A percentile compares a stretch with the other conserved stretches of the same genome.
Evolutionary conservation across 176 grass and related monocot species (phyloP).

Genomic region (Lolium perenne): DNA sequence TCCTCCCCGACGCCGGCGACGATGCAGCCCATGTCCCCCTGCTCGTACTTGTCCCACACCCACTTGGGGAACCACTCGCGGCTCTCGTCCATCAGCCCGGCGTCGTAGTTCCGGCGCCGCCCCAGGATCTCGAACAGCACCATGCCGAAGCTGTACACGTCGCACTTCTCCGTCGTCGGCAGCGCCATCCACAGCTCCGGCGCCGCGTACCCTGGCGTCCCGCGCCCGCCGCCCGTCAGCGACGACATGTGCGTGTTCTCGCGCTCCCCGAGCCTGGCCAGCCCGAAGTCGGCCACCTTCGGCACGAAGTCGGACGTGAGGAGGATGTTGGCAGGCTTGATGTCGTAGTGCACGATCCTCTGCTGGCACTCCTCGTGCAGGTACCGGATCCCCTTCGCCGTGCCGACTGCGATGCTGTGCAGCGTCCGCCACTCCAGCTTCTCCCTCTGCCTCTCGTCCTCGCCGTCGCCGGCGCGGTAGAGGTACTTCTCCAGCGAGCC

Average conservation of each 20-base stretch:
- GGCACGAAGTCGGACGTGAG: conserved; percentile 53
- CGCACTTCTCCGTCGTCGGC: conserved; percentile 68
- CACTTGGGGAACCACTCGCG: conserved; percentile 73
- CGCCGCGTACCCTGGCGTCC: conserved; percentile 66
- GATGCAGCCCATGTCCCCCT: conserved; percentile 43
- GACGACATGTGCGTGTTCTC: conserved; percentile 51
- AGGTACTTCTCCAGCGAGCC: conserved; percentile 77
- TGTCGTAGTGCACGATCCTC: conserved; percentile 77
- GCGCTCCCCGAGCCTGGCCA: conserved; percentile 52
- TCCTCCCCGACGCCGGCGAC: conserved; percentile 40
- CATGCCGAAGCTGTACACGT: conserved; percentile 66
- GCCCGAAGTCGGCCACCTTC: conserved; percentile 74
- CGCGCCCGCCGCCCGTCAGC: conserved; percentile 56
- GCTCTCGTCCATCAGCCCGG: conserved; percentile 36
- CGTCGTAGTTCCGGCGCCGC: conserved; percentile 61
- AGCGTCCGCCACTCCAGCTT: conserved; percentile 57
- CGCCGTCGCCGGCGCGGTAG: conserved; percentile 11
- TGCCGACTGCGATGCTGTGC: conserved; percentile 59
- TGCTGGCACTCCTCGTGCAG: conserved; percentile 79
- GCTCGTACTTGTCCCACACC: conserved; percentile 73
- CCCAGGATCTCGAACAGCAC: conserved; percentile 64
- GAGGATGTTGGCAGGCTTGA: conserved; percentile 70
- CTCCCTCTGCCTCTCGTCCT: background rate
- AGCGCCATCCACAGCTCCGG: conserved; percentile 78
- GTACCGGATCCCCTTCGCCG: conserved; percentile 73